A percentile compares a stretch with the other conserved stretches of the same genome.
These are phyloP conservation scores for Aspergillus sclerotialis DNA, from an alignment of 2,329 filamentous ascomycete species.

Conservation along the genomic window DNA sequence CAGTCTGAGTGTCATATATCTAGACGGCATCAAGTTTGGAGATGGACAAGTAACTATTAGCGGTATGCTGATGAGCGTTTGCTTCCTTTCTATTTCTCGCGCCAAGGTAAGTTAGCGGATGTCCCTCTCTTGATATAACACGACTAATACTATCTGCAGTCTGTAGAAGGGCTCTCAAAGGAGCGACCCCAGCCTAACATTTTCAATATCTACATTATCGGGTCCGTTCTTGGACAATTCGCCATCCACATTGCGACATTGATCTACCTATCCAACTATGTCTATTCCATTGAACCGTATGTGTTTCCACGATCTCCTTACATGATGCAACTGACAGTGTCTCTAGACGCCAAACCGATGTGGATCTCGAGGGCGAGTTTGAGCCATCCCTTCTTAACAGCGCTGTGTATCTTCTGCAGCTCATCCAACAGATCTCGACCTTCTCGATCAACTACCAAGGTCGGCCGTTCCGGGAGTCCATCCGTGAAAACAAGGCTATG, in stretches of 20 bases:
- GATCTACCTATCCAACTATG: conserved; percentile 87
- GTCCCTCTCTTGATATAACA: not conserved
- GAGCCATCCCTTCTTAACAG: conserved; percentile 89
- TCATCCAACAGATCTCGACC: conserved; percentile 98
- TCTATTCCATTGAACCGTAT: conserved; percentile 78
- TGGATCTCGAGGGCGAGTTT: conserved; percentile 94
- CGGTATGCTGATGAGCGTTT: conserved; percentile 99
- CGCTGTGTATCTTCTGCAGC: conserved; percentile 90
- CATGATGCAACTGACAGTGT: too few species aligned
- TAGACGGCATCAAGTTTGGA: conserved; percentile 98
- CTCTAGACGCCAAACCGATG: conserved; percentile 48
- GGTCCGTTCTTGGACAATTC: conserved; percentile 94
- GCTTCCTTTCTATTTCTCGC: conserved; percentile 96
- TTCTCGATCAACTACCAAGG: conserved; percentile 99
- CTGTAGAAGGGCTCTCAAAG: conserved; percentile 91
- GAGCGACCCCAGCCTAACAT: conserved; percentile 98
- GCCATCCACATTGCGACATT: conserved; percentile 90
- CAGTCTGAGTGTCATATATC: conserved; percentile 89
- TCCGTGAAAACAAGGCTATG: conserved; percentile 95
- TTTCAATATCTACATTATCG: conserved; percentile 98
- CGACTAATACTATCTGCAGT: conserved; percentile 35
- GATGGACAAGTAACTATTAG: conserved; percentile 98
- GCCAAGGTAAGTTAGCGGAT: conserved; percentile 57
- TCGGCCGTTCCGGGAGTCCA: conserved; percentile 90
- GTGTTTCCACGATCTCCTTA: conserved; percentile 35